Evolutionary conservation across 2,329 filamentous ascomycete genomes (phyloP), one percentile per base, ranked within the genome.

Genomic region (Stagonosporopsis rhizophila): DNA sequence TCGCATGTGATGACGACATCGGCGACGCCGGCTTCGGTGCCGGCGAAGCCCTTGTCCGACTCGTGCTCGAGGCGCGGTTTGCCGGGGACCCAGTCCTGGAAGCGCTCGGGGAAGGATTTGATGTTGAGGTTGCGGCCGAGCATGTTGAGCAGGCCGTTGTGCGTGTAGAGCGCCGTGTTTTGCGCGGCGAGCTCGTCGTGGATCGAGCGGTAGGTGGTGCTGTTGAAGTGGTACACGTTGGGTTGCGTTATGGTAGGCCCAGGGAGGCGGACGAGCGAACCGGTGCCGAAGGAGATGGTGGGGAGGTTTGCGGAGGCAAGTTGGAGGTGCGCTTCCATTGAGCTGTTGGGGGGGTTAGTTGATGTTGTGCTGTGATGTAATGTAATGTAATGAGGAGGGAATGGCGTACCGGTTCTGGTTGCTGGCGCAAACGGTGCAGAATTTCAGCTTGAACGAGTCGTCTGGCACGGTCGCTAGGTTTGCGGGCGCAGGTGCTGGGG

Each of bases 301-400:
- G 95, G 95, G 71, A 95, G 98, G 44, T 74, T 66, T 6, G 92
- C 91, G 58, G 90, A 85, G 4, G 95, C 91, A 30, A 99, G 88
- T 61, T 91, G 91, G 25, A 97, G 86, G 77, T 99, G 95, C n/a
- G 94, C 94, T 83, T 98, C 95, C 95, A 99, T 98, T n/a, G 91
- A 92, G 77, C 89, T 91, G 68, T 27, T 32, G 8, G 11, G n/a
- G 8, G 11, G n/a, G 61, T 72, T 58, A 71, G 65, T 45, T 6
- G 9, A 17, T 9, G 22, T 25, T 20, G 22, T n/a, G n/a, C n/a
- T n/a, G n/a, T n/a, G n/a, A n/a, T n/a, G n/a, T n/a, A n/a, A 22
- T 2, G 4, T 14, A 3, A n/a, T 7, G 11, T 9, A 7, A n/a
- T 27, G 7, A 17, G 39, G 44, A 15, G n/a, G n/a, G 8, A 14